Evolutionary conservation across 2,329 filamentous ascomycete genomes (phyloP).

Genomic region (Chaetothyriales sp.): DNA sequence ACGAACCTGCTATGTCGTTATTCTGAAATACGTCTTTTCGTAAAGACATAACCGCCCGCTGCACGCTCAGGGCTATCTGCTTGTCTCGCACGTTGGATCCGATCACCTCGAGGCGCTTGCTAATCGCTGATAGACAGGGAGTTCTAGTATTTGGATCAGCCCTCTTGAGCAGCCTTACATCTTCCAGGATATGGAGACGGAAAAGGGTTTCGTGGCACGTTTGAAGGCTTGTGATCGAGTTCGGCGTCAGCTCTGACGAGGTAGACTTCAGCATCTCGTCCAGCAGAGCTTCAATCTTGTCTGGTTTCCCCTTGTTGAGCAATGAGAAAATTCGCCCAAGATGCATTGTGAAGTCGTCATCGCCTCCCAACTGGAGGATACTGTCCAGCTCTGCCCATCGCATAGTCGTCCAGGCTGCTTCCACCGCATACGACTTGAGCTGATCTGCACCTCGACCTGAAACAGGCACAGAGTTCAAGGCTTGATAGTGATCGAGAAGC

Average conservation of each 20-base stretch:
- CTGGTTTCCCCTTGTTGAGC: slow-evolving; percentile 38
- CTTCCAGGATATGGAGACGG: slow-evolving; percentile 72
- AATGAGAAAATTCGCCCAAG: slow-evolving; percentile 54
- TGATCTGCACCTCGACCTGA: slow-evolving; percentile 25
- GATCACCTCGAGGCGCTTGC: slow-evolving; percentile 70
- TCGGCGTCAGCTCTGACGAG: slow-evolving; percentile 57
- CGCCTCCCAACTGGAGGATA: slow-evolving; percentile 38
- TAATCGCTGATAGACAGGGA: slow-evolving; percentile 40
- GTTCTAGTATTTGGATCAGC: slow-evolving; percentile 30
- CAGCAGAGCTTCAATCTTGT: slow-evolving; percentile 43
- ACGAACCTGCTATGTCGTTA: slow-evolving; percentile 64
- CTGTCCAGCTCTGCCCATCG: slow-evolving; percentile 62
- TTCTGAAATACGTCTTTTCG: slow-evolving; percentile 46
- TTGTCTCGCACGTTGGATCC: slow-evolving; percentile 86
- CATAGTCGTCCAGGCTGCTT: slow-evolving; percentile 80
- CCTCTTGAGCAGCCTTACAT: slow-evolving; percentile 53
- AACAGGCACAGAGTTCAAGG: slow-evolving; percentile 32
- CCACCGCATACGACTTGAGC: slow-evolving; percentile 69
- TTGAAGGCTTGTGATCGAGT: slow-evolving; percentile 65
- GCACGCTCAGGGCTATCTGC: slow-evolving; percentile 75
- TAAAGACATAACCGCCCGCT: slow-evolving; percentile 74
- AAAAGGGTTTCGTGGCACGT: slow-evolving; percentile 73
- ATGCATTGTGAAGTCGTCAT: slow-evolving; percentile 65
- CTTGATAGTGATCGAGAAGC: slow-evolving; percentile 72
- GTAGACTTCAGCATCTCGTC: slow-evolving; percentile 53